Evolutionary conservation across 257 asterid species (phyloP), one percentile per base, ranked within the genome.

Genomic region (Solanum bukasovii): DNA sequence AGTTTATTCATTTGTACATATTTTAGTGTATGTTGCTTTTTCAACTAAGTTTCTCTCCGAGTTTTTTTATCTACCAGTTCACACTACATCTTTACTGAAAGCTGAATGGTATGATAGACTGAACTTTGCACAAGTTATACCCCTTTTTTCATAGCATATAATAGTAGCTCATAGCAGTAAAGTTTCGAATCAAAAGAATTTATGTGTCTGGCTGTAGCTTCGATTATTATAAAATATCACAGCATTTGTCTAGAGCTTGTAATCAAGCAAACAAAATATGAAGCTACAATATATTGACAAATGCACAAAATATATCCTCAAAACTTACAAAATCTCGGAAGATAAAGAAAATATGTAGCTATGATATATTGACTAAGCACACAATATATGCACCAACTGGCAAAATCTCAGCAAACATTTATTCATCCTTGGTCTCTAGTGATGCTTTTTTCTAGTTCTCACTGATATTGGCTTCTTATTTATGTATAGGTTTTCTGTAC

Each of bases 391-490:
- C 85, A 29, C 29, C 68, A 29, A 18, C 70, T 10, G 29, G 27
- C 3, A 38, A 67, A 85, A 85, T 37, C 37, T 67, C 12, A 21
- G 63, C 42, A 85, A 34, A 67, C 16, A 13, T n/a, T 42, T 40
- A 20, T 84, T 6, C 46, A 73, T 52, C 44, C 61, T 81, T 27
- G 27, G 84, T 93, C 88, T 87, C 85, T 87, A 87, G 59, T 87
- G 71, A 70, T 82, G 83, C 21, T 91, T 87, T 90, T 90, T 56
- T 87, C 82, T 90, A 46, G 92, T 91, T 86, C 98, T 93, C 29
- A 91, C 90, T 18, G 98, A 94, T 68, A 88, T 86, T 7, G 95
- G 94, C 88, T 27, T 90, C 91, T 93, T 92, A 44, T 91, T 74
- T 56, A 87, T 85, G 46, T 91, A 82, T 13, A 92, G 87, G 84